Conservation (phyloP, 176 grass and related monocot genomes). For the Carex cristatella region DNA sequence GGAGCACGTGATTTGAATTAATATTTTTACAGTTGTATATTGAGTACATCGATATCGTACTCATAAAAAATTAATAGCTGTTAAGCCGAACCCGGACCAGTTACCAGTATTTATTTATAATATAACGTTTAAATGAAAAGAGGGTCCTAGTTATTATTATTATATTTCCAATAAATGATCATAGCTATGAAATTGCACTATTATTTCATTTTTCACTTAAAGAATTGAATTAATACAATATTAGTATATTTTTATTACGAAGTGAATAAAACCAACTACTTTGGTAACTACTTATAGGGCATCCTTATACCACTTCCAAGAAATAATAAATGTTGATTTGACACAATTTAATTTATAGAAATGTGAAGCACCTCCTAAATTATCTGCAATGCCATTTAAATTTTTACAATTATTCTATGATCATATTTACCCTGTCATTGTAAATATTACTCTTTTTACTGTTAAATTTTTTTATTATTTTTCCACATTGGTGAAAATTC, state of each 20-base stretch:
- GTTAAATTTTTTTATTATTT: too few relatives aligned
- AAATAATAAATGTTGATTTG: too few relatives aligned
- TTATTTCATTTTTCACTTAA: not conserved
- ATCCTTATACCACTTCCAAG: too few relatives aligned
- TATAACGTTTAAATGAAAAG: not conserved
- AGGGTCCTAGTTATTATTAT: too few relatives aligned
- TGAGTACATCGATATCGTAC: not conserved
- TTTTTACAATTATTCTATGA: too few relatives aligned
- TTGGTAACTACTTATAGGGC: not conserved
- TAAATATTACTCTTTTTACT: too few relatives aligned
- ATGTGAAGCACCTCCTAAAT: too few relatives aligned
- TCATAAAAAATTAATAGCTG: not conserved
- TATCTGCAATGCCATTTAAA: too few relatives aligned
- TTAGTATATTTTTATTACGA: not conserved
- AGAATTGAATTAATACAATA: not conserved
- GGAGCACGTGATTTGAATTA: conserved; percentile 20
- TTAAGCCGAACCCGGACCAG: not conserved
- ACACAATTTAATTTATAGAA: too few relatives aligned
- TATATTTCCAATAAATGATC: not conserved
- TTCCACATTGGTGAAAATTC: too few relatives aligned
- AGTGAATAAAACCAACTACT: too few relatives aligned
- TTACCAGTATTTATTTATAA: not conserved
- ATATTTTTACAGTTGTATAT: conserved; percentile 13
- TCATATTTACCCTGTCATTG: too few relatives aligned
- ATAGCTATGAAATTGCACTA: not conserved